Evolutionary conservation across 2,329 filamentous ascomycete genomes (phyloP).

Genomic region (Claviceps pazoutovae): DNA sequence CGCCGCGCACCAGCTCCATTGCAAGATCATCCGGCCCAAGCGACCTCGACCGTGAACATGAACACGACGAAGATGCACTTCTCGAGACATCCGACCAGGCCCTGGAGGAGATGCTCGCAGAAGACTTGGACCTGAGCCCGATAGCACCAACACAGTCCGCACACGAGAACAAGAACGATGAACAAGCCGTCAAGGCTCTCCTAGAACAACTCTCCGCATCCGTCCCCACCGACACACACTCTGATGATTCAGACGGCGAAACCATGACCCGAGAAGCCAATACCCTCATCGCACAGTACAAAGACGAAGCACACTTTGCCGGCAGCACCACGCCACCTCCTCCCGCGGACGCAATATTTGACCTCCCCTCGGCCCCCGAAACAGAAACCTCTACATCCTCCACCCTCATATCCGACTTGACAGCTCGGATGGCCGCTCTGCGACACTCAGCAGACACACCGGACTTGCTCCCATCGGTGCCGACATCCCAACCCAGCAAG

Average conservation of each 20-base stretch:
- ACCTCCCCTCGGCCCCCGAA: not conserved
- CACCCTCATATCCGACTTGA: constrained; percentile 26
- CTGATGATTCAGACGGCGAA: constrained; percentile 37
- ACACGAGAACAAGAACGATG: constrained; percentile 5
- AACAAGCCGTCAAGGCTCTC: constrained; percentile 21
- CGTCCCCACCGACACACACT: constrained; percentile 15
- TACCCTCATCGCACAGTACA: constrained; percentile 29
- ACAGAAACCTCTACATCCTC: constrained; percentile 3
- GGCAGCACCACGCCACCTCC: constrained; percentile 5
- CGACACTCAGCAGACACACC: constrained; percentile 18
- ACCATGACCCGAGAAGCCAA: constrained; percentile 30
- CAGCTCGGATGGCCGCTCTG: constrained; percentile 38
- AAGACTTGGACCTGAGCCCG: constrained; percentile 9
- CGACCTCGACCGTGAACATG: constrained; percentile 10
- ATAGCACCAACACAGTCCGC: constrained; percentile 13
- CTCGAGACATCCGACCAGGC: constrained; percentile 37
- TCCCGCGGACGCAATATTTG: not conserved
- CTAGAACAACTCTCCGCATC: constrained; percentile 23
- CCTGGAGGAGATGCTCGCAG: constrained; percentile 36
- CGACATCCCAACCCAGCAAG: constrained; percentile 32
- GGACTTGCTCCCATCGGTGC: constrained; percentile 36
- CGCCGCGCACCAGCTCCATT: not conserved
- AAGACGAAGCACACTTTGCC: constrained; percentile 30
- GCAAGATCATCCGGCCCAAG: not conserved
- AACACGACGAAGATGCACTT: constrained; percentile 23